Base-by-base conservation (phyloP, 352 stramenopile genomes). In the Phytophthora brassicae region DNA sequence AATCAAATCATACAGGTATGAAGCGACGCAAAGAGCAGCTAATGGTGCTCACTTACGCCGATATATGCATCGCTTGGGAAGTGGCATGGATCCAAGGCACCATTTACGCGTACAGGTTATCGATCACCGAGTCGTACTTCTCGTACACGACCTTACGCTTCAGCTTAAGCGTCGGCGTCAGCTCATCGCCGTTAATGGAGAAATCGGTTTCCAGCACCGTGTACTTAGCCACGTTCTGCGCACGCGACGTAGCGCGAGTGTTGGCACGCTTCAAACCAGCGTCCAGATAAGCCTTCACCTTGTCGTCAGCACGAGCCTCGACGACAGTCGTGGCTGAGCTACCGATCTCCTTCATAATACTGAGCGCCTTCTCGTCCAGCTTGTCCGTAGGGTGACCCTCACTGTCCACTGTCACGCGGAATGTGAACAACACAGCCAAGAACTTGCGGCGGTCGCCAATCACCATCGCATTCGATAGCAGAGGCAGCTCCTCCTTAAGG, bases 101-200 rank as follows among this genome's bases (percentile, higher is more conserved):
- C 60, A 33, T 55, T 75, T 87, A 90, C 28, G 69, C 68, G 74
- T 98, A 98, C 28, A 98, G 72, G 33, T 68, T 62, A 23, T 98
- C 92, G 44, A 98, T 93, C 28, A 90, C 50, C 29, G 91, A 74
- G 6, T 74, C 77, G 74, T 98, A 97, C 76, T 98, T 98, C 52
- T 98, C 85, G 26, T 89, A 55, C 50, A 97, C 92, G 36, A 97
- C 45, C 66, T 89, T 89, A 54, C 95, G 91, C 86, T 98, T 98
- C 38, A 98, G 75, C 77, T 99, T 99, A 59, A 99, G 79, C 63
- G 96, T 99, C 31, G 96, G 93, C 46, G 95, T 98, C n/a, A 99
- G 77, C 66, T 98, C 95, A 56, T 92, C 89, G 42, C 78, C 89
- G 43, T 68, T 62, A 36, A 98, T 90, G 33, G 84, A 95, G 60